These are phyloP conservation scores for Pelargonium nanum DNA, from an alignment of 345 rosid species.

Conservation along the genomic window DNA sequence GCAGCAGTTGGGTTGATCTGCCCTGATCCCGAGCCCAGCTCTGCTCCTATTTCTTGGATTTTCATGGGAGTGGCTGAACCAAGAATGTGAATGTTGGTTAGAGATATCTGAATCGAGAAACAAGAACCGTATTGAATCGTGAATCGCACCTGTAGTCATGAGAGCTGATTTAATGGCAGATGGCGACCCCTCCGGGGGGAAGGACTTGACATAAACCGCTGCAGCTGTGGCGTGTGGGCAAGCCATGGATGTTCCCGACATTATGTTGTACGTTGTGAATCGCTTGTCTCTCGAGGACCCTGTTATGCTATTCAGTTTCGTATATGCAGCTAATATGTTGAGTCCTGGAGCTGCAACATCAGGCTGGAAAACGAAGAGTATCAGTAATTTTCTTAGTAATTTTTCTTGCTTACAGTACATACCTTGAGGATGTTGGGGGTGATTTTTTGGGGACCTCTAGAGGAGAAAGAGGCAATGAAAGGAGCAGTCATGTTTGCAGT, in stretches of 20 bases:
- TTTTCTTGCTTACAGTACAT: not conserved
- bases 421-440: constrained; percentile 70
- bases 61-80: constrained; percentile 57
- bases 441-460: constrained; percentile 66
- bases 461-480: constrained; percentile 52
- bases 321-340: constrained; percentile 62
- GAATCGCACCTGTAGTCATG: constrained; percentile 68
- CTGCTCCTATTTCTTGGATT: constrained; percentile 30
- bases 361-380: constrained; percentile 38
- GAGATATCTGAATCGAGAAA: not conserved
- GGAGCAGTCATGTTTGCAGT: constrained; percentile 36
- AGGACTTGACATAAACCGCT: constrained; percentile 72
- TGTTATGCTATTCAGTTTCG: constrained; percentile 35
- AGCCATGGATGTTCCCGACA: constrained; percentile 90
- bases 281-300: constrained; percentile 34
- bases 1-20: constrained; percentile 69
- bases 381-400: not conserved
- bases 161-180: constrained; percentile 78
- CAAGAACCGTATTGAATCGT: no score
- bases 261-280: constrained; percentile 30
- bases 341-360: constrained; percentile 80
- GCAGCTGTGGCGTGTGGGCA: constrained; percentile 77
- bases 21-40: constrained; percentile 64
- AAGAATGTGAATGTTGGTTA: not conserved
- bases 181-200: constrained; percentile 82